A percentile compares a stretch with the other conserved stretches of the same genome.
These are phyloP conservation scores for Cephaloascus albidus DNA, from an alignment of 805 yeast genomes.

Conservation along the genomic window DNA sequence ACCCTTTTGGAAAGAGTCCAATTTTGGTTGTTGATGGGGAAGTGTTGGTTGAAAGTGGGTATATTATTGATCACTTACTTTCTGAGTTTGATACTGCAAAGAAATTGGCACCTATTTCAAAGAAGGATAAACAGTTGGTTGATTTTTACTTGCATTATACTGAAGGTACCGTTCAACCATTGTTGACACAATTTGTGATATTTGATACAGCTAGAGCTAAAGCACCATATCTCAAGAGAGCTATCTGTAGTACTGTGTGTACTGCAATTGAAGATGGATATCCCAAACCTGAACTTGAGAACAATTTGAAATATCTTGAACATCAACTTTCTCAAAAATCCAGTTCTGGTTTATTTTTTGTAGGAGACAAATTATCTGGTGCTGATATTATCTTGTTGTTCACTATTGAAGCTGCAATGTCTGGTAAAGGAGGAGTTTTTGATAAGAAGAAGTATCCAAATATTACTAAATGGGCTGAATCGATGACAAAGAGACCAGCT, in stretches of 20 bases:
- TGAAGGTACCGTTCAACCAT: conserved; percentile 10
- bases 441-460: background rate
- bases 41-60: conserved; percentile 13
- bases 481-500: background rate
- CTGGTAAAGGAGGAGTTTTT: conserved; percentile 3
- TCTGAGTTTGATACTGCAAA: conserved; percentile 9
- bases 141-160: conserved; percentile 16
- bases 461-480: background rate
- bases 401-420: conserved; percentile 13
- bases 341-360: conserved; percentile 25
- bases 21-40: background rate
- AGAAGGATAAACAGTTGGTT: conserved; percentile 9
- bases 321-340: background rate
- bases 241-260: background rate
- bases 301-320: background rate
- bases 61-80: conserved; percentile 12
- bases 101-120: conserved; percentile 7
- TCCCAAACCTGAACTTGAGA: background rate
- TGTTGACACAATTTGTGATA: background rate
- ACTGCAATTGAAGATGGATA: background rate
- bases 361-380: conserved; percentile 24
- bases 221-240: background rate
- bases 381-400: conserved; percentile 29
- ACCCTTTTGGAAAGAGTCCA: conserved; percentile 29
- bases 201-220: background rate